These are phyloP conservation scores for Rhodotorula sp. DNA, from an alignment of 1,284 basidiomycete genomes.

Conservation along the genomic window DNA sequence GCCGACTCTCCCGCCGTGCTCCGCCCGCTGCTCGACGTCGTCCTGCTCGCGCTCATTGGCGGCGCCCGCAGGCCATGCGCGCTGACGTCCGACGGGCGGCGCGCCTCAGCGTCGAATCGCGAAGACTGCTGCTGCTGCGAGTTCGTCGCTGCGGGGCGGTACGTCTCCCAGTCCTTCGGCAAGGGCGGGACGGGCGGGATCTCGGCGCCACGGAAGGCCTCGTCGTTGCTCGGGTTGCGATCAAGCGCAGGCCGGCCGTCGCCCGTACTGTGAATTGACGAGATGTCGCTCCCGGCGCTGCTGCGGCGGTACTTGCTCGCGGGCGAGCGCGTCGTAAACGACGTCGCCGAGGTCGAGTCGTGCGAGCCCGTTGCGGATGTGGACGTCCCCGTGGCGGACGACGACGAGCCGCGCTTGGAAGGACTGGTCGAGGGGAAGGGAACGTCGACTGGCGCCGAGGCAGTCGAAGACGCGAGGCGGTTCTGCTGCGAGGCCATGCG, in stretches of 20 bases:
- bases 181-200: constrained; percentile 90
- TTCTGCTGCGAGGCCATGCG: not conserved
- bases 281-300: constrained; percentile 82
- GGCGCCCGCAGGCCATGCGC: constrained; percentile 26
- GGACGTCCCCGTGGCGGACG: constrained; percentile 77
- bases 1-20: constrained; percentile 18
- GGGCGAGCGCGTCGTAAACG: constrained; percentile 65
- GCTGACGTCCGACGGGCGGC: constrained; percentile 31
- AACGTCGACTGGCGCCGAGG: constrained; percentile 53
- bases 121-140: constrained; percentile 45
- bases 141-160: constrained; percentile 31
- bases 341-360: constrained; percentile 78
- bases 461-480: constrained; percentile 28
- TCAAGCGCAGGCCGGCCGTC: constrained; percentile 43
- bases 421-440: constrained; percentile 25
- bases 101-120: constrained; percentile 48
- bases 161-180: constrained; percentile 78
- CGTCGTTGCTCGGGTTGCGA: constrained; percentile 18
- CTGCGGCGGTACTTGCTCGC: constrained; percentile 58
- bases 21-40: constrained; percentile 23
- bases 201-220: not conserved
- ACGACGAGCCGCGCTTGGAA: constrained; percentile 77
- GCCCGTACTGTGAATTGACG: constrained; percentile 68
- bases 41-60: constrained; percentile 17
- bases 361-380: constrained; percentile 64